Percentiles rank a stretch among this genome's conserved stretches.
Conservation (phyloP, 257 asterid species). For the Avicennia marina region DNA sequence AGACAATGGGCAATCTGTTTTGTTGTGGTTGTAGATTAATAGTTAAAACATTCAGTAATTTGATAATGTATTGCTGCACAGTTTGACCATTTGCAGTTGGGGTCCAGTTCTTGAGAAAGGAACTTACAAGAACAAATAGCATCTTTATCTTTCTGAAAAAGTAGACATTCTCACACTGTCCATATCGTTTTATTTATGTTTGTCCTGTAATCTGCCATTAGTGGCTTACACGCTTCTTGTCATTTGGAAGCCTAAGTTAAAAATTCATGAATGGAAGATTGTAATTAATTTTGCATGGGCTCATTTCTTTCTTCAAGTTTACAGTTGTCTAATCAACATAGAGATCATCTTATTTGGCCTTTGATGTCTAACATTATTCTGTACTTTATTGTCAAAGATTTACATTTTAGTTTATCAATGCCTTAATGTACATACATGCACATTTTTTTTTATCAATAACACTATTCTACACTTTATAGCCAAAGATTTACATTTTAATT, state of each 20-base stretch:
- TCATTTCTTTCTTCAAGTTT: not conserved
- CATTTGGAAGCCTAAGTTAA: too few species aligned
- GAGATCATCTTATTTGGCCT: not conserved
- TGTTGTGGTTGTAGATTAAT: conserved; percentile 4
- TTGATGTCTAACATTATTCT: not conserved
- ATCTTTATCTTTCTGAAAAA: conserved; percentile 93
- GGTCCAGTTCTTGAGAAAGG: conserved; percentile 79
- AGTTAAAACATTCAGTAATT: not conserved
- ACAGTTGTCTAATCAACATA: not conserved
- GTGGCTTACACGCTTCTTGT: too few species aligned
- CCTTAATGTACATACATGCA: not conserved
- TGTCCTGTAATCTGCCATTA: not conserved
- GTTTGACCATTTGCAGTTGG: conserved; percentile 52
- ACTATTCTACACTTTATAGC: too few species aligned
- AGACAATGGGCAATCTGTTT: too few species aligned
- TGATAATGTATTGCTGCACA: not conserved
- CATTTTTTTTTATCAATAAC: too few species aligned
- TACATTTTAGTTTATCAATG: conserved; percentile 4
- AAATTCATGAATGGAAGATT: too few species aligned
- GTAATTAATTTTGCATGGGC: not conserved
- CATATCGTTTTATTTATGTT: not conserved
- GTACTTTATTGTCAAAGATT: not conserved
- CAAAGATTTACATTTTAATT: too few species aligned
- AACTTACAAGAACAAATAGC: conserved; percentile 59
- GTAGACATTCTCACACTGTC: conserved; percentile 26